Evolutionary conservation across 176 grass and related monocot species (phyloP).

Genomic region (Pontederia paniculata): DNA sequence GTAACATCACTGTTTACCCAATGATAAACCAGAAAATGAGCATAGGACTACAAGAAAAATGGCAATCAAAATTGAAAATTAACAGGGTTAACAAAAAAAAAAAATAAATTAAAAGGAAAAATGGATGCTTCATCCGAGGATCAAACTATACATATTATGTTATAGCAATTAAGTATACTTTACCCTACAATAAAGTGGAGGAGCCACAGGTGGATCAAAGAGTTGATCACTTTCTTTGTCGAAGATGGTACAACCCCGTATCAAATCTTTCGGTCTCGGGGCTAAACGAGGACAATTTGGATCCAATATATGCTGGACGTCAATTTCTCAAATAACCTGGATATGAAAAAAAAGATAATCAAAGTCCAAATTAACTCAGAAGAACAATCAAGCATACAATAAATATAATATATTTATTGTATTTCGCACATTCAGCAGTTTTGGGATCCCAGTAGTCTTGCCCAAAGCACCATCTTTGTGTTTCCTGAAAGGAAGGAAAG

Average conservation of each 20-base stretch:
- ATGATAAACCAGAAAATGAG: too few relatives aligned
- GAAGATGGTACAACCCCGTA: conserved; percentile 13
- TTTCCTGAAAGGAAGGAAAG: conserved; percentile 10
- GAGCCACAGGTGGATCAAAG: conserved; percentile 12
- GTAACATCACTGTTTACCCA: too few relatives aligned
- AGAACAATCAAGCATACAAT: neutral
- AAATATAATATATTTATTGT: neutral
- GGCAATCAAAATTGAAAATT: too few relatives aligned
- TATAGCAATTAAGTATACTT: neutral
- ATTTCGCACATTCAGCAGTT: conserved; percentile 20
- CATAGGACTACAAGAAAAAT: too few relatives aligned
- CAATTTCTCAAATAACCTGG: conserved; percentile 18
- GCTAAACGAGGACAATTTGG: conserved; percentile 18
- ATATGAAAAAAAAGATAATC: conserved; percentile 4
- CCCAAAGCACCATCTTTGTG: conserved; percentile 20
- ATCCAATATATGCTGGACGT: neutral
- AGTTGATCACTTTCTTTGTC: neutral
- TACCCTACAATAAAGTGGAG: conserved; percentile 22
- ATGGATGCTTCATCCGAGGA: too few relatives aligned
- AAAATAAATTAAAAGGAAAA: too few relatives aligned
- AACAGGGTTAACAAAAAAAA: too few relatives aligned
- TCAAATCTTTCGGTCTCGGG: neutral
- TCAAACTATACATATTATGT: too few relatives aligned
- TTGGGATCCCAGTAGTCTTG: neutral
- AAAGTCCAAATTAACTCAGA: neutral